Conservation (phyloP, 164 flowering plant species). For the Nymphaea colorata region DNA sequence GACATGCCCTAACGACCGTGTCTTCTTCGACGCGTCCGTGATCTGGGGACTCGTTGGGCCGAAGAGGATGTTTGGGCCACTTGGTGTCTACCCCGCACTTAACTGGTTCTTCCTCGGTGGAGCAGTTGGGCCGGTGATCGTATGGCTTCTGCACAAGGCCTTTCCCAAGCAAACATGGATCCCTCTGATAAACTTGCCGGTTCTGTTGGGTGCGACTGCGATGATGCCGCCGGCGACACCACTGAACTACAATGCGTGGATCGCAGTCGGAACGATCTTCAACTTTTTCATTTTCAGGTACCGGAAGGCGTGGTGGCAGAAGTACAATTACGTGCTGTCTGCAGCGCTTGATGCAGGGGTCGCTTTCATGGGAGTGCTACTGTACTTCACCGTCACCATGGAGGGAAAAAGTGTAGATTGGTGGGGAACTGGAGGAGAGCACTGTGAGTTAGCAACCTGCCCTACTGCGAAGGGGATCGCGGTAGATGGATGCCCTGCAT, state of each 20-base stretch:
- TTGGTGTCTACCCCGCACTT: constrained; percentile 14
- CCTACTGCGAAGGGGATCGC: constrained; percentile 19
- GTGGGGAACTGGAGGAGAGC: constrained; percentile 22
- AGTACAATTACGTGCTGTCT: constrained; percentile 22
- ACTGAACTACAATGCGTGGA: constrained; percentile 16
- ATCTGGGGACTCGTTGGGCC: constrained; percentile 20
- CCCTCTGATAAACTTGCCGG: constrained; percentile 13
- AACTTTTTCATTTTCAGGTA: constrained; percentile 16
- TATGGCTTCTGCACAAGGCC: constrained; percentile 16
- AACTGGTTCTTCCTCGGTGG: constrained; percentile 23
- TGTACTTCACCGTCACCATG: constrained; percentile 11
- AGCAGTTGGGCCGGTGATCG: constrained; percentile 9
- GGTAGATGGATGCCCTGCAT: constrained; percentile 15
- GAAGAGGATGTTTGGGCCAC: constrained; percentile 10
- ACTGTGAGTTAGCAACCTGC: constrained; percentile 18
- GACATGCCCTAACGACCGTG: constrained; percentile 22
- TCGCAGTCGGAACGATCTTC: constrained; percentile 10
- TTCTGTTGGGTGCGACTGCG: constrained; percentile 17
- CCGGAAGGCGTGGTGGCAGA: constrained; percentile 18
- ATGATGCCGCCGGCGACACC: constrained; percentile 17
- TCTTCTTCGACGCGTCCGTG: constrained; percentile 17
- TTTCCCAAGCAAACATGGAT: constrained; percentile 18
- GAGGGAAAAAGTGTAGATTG: constrained; percentile 7
- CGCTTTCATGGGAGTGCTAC: constrained; percentile 15
- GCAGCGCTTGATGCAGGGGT: constrained; percentile 22